Percentiles rank a stretch among this genome's conserved stretches.
These are phyloP conservation scores for Arthrinium phaeospermum DNA, from an alignment of 2,329 filamentous ascomycete genomes.

Conservation along the genomic window DNA sequence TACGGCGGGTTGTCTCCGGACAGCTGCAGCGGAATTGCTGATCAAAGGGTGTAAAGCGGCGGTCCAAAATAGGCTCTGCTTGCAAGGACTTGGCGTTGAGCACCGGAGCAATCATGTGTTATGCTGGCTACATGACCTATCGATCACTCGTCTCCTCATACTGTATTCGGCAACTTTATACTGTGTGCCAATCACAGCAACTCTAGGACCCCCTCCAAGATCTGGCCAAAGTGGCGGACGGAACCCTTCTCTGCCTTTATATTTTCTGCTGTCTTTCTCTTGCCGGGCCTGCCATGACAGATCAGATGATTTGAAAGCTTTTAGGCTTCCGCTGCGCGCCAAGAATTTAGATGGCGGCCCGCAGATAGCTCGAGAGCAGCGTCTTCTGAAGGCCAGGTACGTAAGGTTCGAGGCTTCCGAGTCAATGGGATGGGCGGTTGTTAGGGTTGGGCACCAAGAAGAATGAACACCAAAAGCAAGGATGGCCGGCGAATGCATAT, in stretches of 20 bases:
- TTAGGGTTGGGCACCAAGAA: constrained; percentile 3
- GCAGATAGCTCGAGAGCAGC: neutral
- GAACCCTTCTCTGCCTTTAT: neutral
- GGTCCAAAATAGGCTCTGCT: neutral
- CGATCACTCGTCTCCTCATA: neutral
- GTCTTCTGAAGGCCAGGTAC: neutral
- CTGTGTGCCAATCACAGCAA: constrained; percentile 5
- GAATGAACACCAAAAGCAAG: constrained; percentile 3
- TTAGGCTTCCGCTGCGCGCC: constrained; percentile 1
- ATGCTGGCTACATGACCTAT: constrained; percentile 6
- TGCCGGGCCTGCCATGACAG: neutral
- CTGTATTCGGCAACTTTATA: constrained; percentile 11
- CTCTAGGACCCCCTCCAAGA: neutral
- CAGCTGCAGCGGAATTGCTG: constrained; percentile 1
- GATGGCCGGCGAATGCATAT: neutral
- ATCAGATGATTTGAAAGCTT: constrained; percentile 2
- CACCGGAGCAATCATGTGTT: constrained; percentile 4
- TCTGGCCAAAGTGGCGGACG: neutral
- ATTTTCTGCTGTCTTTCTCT: neutral
- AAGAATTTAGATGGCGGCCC: constrained; percentile 3
- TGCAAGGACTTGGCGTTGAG: neutral
- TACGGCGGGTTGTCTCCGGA: constrained; percentile 1
- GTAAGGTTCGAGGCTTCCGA: neutral
- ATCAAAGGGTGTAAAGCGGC: neutral
- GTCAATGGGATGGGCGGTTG: neutral